Conservation (phyloP, 805 yeast genomes). For the Teunomyces lycoperdinae region DNA sequence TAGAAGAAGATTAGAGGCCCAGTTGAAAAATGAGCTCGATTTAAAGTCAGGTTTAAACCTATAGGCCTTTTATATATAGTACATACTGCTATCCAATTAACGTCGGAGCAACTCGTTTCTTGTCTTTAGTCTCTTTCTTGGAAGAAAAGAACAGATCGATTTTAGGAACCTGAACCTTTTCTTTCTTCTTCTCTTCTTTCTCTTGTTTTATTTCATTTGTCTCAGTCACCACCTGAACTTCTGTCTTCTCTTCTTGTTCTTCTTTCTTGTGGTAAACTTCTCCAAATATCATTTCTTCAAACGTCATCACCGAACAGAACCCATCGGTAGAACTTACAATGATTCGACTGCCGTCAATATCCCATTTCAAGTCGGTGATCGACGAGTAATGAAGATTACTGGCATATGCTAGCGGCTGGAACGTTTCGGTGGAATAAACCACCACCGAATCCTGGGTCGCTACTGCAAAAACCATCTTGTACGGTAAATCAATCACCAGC, state of each 20-base stretch:
- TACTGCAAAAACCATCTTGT: constrained; percentile 84
- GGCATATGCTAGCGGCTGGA: constrained; percentile 67
- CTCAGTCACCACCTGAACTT: background rate
- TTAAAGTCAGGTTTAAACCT: background rate
- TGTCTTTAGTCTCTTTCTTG: constrained; percentile 9
- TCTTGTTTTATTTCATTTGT: background rate
- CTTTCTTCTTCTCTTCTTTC: background rate
- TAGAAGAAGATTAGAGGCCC: constrained; percentile 46
- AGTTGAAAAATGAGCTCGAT: constrained; percentile 26
- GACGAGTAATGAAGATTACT: constrained; percentile 85
- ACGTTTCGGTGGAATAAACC: constrained; percentile 74
- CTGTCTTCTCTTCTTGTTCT: constrained; percentile 14
- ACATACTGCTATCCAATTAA: constrained; percentile 6
- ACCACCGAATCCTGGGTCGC: constrained; percentile 87
- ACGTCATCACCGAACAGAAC: constrained; percentile 68
- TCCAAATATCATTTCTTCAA: constrained; percentile 59
- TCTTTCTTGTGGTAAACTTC: constrained; percentile 20
- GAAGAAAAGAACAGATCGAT: background rate
- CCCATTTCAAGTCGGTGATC: constrained; percentile 87
- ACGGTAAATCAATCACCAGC: constrained; percentile 52
- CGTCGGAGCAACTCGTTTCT: constrained; percentile 22
- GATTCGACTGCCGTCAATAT: constrained; percentile 65
- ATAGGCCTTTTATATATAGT: background rate
- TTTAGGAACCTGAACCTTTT: too few relatives aligned
- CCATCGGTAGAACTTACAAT: constrained; percentile 89